Evolutionary conservation across 202 grass and related monocot species (phyloP).

Genomic region (Zizania palustris): DNA sequence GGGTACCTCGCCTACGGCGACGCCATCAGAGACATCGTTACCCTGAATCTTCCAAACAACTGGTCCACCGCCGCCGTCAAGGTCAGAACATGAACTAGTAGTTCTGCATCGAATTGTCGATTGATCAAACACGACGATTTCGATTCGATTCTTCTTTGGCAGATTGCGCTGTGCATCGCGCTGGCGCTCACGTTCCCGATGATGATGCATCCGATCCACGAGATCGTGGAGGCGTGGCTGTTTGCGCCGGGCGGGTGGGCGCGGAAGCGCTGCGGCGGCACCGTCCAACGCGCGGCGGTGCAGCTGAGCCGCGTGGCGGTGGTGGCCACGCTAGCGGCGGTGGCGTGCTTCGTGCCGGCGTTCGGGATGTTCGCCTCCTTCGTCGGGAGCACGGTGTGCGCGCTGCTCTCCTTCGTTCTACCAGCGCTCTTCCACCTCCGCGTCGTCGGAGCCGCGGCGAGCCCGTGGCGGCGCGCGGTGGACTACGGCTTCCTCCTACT

Average conservation of each 20-base stretch:
- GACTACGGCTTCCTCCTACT: constrained; percentile 63
- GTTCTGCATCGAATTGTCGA: neutral
- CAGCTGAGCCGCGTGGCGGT: constrained; percentile 65
- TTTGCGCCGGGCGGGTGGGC: constrained; percentile 46
- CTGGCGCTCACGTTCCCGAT: constrained; percentile 82
- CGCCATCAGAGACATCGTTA: constrained; percentile 80
- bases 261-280: constrained; percentile 14
- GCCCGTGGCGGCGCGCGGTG: constrained; percentile 44
- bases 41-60: constrained; percentile 69
- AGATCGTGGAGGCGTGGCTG: constrained; percentile 77
- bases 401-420: constrained; percentile 85
- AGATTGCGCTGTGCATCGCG: constrained; percentile 70
- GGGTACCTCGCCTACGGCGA: constrained; percentile 91
- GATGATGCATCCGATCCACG: constrained; percentile 96
- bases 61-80: constrained; percentile 74
- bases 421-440: constrained; percentile 79
- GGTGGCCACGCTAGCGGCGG: constrained; percentile 49
- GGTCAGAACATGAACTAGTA: constrained; percentile 27
- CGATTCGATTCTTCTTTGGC: neutral
- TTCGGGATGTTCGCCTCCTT: constrained; percentile 76
- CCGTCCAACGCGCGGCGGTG: constrained; percentile 36
- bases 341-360: constrained; percentile 83
- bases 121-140: neutral
- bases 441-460: constrained; percentile 47
- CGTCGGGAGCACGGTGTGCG: constrained; percentile 87